Conservation (phyloP, 2,329 filamentous ascomycete species). For the Verticillium isaacii region DNA sequence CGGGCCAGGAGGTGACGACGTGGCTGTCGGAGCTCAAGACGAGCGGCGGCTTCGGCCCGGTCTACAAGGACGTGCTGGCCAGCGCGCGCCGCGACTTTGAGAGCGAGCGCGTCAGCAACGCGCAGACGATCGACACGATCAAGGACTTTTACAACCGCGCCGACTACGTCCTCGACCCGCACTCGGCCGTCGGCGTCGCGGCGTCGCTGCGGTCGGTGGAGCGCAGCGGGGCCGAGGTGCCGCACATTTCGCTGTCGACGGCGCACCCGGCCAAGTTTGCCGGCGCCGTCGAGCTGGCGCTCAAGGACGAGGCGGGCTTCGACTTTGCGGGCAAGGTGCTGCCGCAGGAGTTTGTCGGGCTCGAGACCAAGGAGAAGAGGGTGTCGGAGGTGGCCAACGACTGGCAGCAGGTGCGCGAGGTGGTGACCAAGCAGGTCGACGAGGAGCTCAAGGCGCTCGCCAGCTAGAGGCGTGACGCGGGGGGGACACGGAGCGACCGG, state of each 20-base stretch:
- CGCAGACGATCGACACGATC: slow-evolving; percentile 63
- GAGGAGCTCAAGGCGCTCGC: slow-evolving; percentile 42
- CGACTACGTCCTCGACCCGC: slow-evolving; percentile 86
- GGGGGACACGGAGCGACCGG: too few relatives aligned
- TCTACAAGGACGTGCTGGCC: slow-evolving; percentile 68
- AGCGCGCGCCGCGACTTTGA: slow-evolving; percentile 72
- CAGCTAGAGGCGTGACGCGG: neutral
- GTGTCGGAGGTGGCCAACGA: slow-evolving; percentile 65
- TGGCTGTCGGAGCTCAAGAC: slow-evolving; percentile 82
- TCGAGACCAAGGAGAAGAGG: slow-evolving; percentile 71
- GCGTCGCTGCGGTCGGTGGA: slow-evolving; percentile 67
- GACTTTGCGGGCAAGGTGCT: slow-evolving; percentile 70
- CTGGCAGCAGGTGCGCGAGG: slow-evolving; percentile 70
- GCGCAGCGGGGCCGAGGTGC: slow-evolving; percentile 44
- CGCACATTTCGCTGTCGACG: slow-evolving; percentile 84
- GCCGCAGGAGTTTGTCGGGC: slow-evolving; percentile 74
- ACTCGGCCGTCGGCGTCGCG: slow-evolving; percentile 81
- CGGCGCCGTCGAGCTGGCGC: slow-evolving; percentile 73
- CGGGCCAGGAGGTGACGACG: slow-evolving; percentile 67
- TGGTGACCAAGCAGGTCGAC: slow-evolving; percentile 71
- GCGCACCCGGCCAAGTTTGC: slow-evolving; percentile 96
- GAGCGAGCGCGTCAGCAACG: slow-evolving; percentile 67
- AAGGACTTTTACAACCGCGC: slow-evolving; percentile 49
- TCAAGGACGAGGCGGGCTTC: slow-evolving; percentile 68
- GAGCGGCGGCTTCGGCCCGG: slow-evolving; percentile 73